These are phyloP conservation scores for Forsythia suspensa DNA, from an alignment of 257 asterid species.

Conservation along the genomic window DNA sequence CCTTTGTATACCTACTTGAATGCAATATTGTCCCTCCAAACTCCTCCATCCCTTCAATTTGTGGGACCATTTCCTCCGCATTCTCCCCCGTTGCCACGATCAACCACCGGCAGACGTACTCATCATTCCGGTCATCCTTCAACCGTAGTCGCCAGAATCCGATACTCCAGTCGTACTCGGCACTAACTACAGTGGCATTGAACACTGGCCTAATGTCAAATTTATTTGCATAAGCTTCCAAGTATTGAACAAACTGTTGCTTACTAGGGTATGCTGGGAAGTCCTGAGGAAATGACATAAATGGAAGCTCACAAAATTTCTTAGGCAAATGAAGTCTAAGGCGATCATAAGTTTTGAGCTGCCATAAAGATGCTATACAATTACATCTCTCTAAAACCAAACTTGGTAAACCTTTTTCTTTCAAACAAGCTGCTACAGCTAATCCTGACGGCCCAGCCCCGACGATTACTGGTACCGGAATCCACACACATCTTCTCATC, in stretches of 20 bases:
- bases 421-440: conserved; percentile 77
- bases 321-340: conserved; percentile 80
- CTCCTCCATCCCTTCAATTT: conserved; percentile 52
- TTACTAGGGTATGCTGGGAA: conserved; percentile 79
- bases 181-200: conserved; percentile 43
- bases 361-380: conserved; percentile 88
- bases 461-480: conserved; percentile 68
- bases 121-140: conserved; percentile 19
- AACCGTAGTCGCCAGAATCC: conserved; percentile 59
- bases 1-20: conserved; percentile 66
- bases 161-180: conserved; percentile 43
- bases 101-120: conserved; percentile 66
- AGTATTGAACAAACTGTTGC: conserved; percentile 60
- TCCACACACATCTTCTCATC: conserved; percentile 24
- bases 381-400: conserved; percentile 64
- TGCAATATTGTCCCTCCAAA: conserved; percentile 62
- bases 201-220: conserved; percentile 67
- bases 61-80: conserved; percentile 70
- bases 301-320: conserved; percentile 77
- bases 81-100: conserved; percentile 86
- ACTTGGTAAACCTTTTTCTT: conserved; percentile 52
- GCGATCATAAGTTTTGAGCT: conserved; percentile 77
- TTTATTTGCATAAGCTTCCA: conserved; percentile 54
- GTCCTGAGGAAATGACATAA: conserved; percentile 65
- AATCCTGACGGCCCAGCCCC: conserved; percentile 92